Percentiles rank a stretch among this genome's conserved stretches.
These are phyloP conservation scores for Ophiostoma tasmaniense DNA, from an alignment of 2,329 filamentous ascomycete genomes.

Conservation along the genomic window DNA sequence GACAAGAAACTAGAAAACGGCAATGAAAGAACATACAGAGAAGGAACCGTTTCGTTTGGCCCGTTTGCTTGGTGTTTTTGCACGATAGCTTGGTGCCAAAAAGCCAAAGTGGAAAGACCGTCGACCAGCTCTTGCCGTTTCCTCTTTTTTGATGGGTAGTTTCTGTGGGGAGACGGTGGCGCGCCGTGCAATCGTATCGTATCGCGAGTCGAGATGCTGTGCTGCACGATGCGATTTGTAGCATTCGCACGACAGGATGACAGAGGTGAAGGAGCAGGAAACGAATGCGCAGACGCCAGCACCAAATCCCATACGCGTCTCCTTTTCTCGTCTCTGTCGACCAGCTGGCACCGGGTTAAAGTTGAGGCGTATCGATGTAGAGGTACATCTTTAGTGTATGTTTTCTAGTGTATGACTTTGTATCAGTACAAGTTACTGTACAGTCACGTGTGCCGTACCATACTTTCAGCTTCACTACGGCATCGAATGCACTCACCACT, in stretches of 20 bases:
- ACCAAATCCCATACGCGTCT: background rate
- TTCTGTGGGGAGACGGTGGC: background rate
- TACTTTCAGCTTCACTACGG: background rate
- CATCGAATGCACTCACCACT: background rate
- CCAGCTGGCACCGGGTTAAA: background rate
- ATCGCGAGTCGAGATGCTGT: background rate
- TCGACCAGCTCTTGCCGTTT: background rate
- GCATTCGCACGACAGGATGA: background rate
- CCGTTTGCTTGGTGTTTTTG: background rate
- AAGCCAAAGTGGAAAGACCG: background rate
- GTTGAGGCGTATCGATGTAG: background rate
- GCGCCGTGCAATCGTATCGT: background rate
- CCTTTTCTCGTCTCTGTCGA: background rate
- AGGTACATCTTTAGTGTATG: background rate
- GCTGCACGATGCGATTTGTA: background rate
- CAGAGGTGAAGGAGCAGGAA: slow-evolving; percentile 1
- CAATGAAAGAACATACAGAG: background rate
- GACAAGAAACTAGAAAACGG: background rate
- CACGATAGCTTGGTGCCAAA: background rate
- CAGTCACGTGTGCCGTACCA: background rate
- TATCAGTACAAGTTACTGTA: background rate
- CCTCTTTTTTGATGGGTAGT: background rate
- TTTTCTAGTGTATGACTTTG: background rate
- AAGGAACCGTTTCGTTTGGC: background rate
- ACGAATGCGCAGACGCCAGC: background rate